Base-by-base conservation (phyloP, 208 protist species). In the Zelonia costaricensis region DNA sequence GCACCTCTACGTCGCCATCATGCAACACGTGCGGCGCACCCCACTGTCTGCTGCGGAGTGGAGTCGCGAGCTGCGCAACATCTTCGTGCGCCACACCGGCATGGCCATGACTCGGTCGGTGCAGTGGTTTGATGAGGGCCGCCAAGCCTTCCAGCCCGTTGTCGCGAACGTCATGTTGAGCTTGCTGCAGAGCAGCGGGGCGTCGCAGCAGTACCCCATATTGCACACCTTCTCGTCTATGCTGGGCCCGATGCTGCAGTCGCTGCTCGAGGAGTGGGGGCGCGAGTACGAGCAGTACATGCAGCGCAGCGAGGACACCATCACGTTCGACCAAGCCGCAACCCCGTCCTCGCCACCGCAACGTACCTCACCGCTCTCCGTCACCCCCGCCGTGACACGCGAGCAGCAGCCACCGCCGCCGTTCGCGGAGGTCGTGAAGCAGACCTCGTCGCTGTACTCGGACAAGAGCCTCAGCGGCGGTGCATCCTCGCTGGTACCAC, bases 51-150 rank as follows among this genome's bases (percentile, higher is more conserved):
- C 49, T n/a, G 47, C 40, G 27, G 53, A 70, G 46, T 85, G 78
- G 78, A 42, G 55, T 28, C 18, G 42, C 20, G 65, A 52, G 10
- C 27, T 84, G n/a, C 63, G 74, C 38, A 36, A 40, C 30, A 35
- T 62, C 4, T 48, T 80, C 28, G 63, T 74, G 31, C 61, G 64
- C 38, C 47, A 61, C 54, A 58, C 39, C 25, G 74, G 74, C 30
- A 76, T 84, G 40, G 30, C 47, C 4, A 35, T 70, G 40, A 38
- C 48, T 15, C 73, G 74, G 3, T 33, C 78, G 10, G n/a, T 64
- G n/a, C 22, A 42, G 27, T 84, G 78, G 78, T 84, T 77, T 15
- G 47, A 70, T 9, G 33, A 56, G 3, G 63, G 55, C 30, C 45
- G 55, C 55, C 15, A 15, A 15, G 39, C 55, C 15, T 42, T 70